Evolutionary conservation across 1,284 basidiomycete species (phyloP), one percentile per base, ranked within the genome.

Genomic region (Ganoderma sp.): DNA sequence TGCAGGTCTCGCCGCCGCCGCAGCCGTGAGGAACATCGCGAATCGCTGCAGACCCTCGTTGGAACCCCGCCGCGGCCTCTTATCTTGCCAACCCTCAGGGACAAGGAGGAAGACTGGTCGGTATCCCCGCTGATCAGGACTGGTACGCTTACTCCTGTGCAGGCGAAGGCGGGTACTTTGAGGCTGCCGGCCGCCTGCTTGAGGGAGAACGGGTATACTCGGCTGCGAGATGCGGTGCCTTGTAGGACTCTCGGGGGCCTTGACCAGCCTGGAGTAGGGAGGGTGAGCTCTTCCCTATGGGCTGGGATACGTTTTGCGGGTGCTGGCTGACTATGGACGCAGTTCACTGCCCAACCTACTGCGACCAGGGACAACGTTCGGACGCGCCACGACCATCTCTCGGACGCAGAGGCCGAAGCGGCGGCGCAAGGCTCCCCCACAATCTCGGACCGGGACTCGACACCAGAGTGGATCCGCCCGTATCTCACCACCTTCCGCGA

Each of bases 401-500:
- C 22, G 3, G 48, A 14, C 50, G 37, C 28, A 37, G 41, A 41
- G 12, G 58, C 39, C 6, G 34, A 43, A 25, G 41, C 41, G 9
- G 22, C n/a, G 3, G 17, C 22, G 22, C 22, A 12, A 25, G 19
- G 22, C 39, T 41, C 41, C 39, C 17, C 32, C 28, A 32, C 32
- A 6, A 28, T 7, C 19, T 32, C 66, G 61, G 63, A 65, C 63
- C 28, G 58, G 17, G 66, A 69, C 61, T 62, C 67, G 28, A 60
- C 65, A 4, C 58, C 69, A 43, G 67, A 70, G 25, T 72, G 71
- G 67, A 52, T 70, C 52, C 69, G 66, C 34, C 71, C 67, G 48
- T 62, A 69, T 60, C 64, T 70, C 2, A 25, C 57, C 14, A 43
- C 63, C 43, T 65, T 70, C 64, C 66, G 64, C 41, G 71, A 67